A percentile compares a stretch with the other conserved stretches of the same genome.
Conservation (phyloP, 495 filamentous ascomycete genomes). For the Penicillium cosmopolitanum region DNA sequence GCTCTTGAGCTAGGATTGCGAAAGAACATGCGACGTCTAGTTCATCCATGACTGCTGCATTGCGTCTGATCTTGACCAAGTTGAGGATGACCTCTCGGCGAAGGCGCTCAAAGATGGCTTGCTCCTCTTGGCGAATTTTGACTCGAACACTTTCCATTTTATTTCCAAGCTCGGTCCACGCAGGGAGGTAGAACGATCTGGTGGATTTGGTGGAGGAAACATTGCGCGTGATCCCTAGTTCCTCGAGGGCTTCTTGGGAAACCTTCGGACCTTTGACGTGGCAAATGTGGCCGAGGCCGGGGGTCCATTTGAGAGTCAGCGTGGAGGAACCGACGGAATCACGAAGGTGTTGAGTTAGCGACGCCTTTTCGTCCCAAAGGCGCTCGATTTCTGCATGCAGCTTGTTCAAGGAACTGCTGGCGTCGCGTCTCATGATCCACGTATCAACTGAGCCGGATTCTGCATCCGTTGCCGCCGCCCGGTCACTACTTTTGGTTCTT, state of each 20-base stretch:
- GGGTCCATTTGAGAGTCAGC: slow-evolving; percentile 80
- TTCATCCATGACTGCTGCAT: slow-evolving; percentile 87
- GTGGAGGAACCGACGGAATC: slow-evolving; percentile 56
- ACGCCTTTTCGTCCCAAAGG: slow-evolving; percentile 59
- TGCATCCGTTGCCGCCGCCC: slow-evolving; percentile 29
- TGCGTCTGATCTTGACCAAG: slow-evolving; percentile 81
- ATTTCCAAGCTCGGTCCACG: slow-evolving; percentile 80
- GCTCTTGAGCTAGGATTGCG: slow-evolving; percentile 73
- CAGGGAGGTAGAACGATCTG: slow-evolving; percentile 77
- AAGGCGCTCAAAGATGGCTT: slow-evolving; percentile 68
- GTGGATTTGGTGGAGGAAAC: slow-evolving; percentile 82
- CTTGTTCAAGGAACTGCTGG: slow-evolving; percentile 63
- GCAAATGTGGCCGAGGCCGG: slow-evolving; percentile 83
- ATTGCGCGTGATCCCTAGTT: slow-evolving; percentile 55
- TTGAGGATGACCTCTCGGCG: slow-evolving; percentile 76
- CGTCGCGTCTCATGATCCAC: slow-evolving; percentile 84
- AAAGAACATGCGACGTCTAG: slow-evolving; percentile 88
- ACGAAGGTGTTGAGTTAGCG: slow-evolving; percentile 64
- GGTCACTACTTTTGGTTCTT: slow-evolving; percentile 37
- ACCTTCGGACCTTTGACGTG: slow-evolving; percentile 84
- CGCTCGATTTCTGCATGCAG: slow-evolving; percentile 68
- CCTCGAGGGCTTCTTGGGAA: slow-evolving; percentile 48
- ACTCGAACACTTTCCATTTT: slow-evolving; percentile 71
- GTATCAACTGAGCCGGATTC: slow-evolving; percentile 54
- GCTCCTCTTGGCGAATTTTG: slow-evolving; percentile 80